A percentile compares a stretch with the other conserved stretches of the same genome.
Conservation (phyloP, 768 basidiomycete species). For the Ramaria sp. region DNA sequence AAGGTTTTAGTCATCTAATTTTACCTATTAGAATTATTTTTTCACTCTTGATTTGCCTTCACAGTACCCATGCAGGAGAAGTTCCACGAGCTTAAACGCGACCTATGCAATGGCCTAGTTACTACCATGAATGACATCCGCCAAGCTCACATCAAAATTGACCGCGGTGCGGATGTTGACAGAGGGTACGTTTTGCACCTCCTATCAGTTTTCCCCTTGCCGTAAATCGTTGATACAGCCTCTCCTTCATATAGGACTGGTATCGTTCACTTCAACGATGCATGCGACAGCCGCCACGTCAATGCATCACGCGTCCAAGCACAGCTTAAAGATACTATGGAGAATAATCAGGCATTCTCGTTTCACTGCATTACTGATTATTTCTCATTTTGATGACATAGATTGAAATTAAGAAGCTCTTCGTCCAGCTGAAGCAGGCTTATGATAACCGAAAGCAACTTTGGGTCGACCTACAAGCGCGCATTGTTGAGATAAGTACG, state of each 20-base stretch:
- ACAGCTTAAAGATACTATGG: neutral
- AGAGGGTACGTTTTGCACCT: constrained; percentile 2
- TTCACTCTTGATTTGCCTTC: neutral
- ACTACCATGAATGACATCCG: constrained; percentile 6
- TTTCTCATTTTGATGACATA: neutral
- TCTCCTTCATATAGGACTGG: constrained; percentile 6
- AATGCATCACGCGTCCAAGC: constrained; percentile 1
- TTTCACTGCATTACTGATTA: neutral
- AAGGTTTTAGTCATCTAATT: neutral
- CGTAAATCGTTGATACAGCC: too few relatives aligned
- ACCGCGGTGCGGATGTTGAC: neutral
- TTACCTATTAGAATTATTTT: neutral
- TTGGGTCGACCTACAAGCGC: neutral
- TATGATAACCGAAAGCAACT: neutral
- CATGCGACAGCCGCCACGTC: constrained; percentile 6
- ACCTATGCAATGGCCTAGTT: neutral
- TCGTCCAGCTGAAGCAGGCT: constrained; percentile 3
- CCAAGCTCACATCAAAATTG: constrained; percentile 2
- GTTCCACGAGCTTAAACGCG: constrained; percentile 1
- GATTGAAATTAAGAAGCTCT: constrained; percentile 2
- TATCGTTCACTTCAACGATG: constrained; percentile 1
- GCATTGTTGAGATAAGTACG: constrained; percentile 4
- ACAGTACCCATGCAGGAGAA: constrained; percentile 5
- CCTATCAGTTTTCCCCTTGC: too few relatives aligned
- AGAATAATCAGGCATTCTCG: neutral